Evolutionary conservation across 2,329 filamentous ascomycete genomes (phyloP).

Genomic region (Lasiodiplodia theobromae): DNA sequence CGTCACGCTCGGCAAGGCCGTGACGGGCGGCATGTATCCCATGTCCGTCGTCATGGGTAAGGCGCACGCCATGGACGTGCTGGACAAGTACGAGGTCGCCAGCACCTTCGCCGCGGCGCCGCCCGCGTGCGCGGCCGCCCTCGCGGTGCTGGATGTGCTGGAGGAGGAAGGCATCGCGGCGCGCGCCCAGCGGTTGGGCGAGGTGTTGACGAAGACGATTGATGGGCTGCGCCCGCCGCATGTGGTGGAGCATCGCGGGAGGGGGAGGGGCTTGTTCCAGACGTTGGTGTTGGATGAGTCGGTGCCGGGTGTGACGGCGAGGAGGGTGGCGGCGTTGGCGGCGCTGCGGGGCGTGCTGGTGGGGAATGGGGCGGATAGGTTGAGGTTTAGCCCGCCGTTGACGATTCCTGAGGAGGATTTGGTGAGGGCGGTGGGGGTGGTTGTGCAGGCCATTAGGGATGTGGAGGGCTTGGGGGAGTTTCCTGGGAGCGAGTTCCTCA

Average conservation of each 20-base stretch:
- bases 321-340: neutral
- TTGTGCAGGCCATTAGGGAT: slow-evolving; percentile 4
- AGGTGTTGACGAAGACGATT: neutral
- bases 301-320: neutral
- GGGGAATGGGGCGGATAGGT: neutral
- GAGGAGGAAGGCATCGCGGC: neutral
- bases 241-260: neutral
- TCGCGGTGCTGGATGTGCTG: neutral
- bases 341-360: neutral
- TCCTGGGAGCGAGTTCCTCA: slow-evolving; percentile 3
- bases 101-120: slow-evolving; percentile 31
- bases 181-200: neutral
- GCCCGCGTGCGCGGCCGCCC: neutral
- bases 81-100: slow-evolving; percentile 26
- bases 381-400: slow-evolving; percentile 14
- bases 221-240: neutral
- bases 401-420: slow-evolving; percentile 7
- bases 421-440: neutral
- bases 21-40: slow-evolving; percentile 23
- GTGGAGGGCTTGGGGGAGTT: neutral
- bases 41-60: slow-evolving; percentile 29
- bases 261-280: neutral
- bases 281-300: slow-evolving; percentile 2
- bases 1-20: slow-evolving; percentile 84
- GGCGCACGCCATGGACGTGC: slow-evolving; percentile 21